Evolutionary conservation across 1,139 yeast genomes (phyloP), one percentile per base, ranked within the genome.

Genomic region (Casaregolazyma lundiana): DNA sequence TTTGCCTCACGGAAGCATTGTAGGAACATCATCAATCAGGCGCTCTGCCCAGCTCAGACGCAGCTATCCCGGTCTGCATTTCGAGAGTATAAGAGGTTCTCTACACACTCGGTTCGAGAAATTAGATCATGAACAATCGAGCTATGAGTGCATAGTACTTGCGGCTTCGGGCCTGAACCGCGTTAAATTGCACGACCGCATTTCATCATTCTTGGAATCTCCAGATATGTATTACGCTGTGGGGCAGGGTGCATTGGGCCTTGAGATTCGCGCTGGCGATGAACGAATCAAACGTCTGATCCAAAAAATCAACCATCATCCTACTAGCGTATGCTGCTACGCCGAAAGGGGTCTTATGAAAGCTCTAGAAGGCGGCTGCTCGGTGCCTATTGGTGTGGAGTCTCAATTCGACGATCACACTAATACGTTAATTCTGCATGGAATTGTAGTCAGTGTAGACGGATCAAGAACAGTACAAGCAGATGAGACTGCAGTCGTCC

Each of bases 191-290:
- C 80, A 77, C 22, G 67, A 78, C 52, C 75, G 97, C 65, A 89
- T 92, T 60, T 72, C 80, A 36, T 57, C 67, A 30, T 74, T 66
- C 55, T 73, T 92, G 53, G 80, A 83, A 53, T 76, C 81, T n/a
- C 86, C 88, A 34, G 88, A 84, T 50, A 87, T 92, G 96, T 86
- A 82, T 64, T 87, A 92, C 63, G 96, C 98, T 0, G 97, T 92
- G 36, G 98, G 98, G 15, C 98, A 92, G 70, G 98, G 98, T 53
- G 97, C 97, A 0, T 70, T 92, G 45, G 98, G 97, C 17, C 72
- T 92, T 35, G 98, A 92, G 67, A 86, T 90, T 55, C 77, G 94
- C 59, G 76, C 76, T 49, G 78, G 75, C 47, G 96, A 94, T 63
- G 64, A 67, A 6, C 76, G 84, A 63, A 71, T 72, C 57, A 67